Base-by-base conservation (phyloP, 768 basidiomycete species). In the Saitozyma podzolica region DNA sequence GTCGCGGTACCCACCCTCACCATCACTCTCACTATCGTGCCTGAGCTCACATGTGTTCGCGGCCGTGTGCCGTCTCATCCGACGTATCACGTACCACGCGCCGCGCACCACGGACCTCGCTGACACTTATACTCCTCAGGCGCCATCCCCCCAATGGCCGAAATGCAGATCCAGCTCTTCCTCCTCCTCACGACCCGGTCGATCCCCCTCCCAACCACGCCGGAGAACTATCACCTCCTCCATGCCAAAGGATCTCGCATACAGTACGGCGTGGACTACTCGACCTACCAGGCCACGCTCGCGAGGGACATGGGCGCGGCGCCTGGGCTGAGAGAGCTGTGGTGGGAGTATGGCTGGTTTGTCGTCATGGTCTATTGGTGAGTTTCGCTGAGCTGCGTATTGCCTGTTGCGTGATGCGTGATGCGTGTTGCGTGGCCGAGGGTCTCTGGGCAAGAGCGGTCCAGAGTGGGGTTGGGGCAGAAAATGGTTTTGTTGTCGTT, bases 161-260 rank as follows among this genome's bases (percentile, higher is more conserved):
- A 87, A 73, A 84, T 85, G 82, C 86, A 87, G 65, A 70, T 82
- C 0, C 83, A 86, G 76, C 84, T 86, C 67, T 86, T 84, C 84
- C 83, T 85, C 55, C 82, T 83, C 6, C 67, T 85, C 6, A 74
- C 85, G 11, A 29, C 50, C n/a, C 16, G 40, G 1, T 73, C 79
- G 52, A 79, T 85, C 40, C 76, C 78, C 17, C 66, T 78, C 9
- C 85, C 85, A 0, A 79, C 82, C 2, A 70, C 82, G 7, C 78
- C 79, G 11, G 81, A 85, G 37, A 81, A 84, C 62, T 86, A 87
- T 72, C 84, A 86, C 67, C 80, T 87, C 10, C 80, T 87, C 9
- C 81, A 84, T 7, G 81, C 82, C 20, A 81, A 84, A 16, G 81
- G 80, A 14, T 82, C 84, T 0, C 76, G 86, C 9, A 86, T 87